Conservation (phyloP, 805 yeast species). For the Yarrowia divulgata region DNA sequence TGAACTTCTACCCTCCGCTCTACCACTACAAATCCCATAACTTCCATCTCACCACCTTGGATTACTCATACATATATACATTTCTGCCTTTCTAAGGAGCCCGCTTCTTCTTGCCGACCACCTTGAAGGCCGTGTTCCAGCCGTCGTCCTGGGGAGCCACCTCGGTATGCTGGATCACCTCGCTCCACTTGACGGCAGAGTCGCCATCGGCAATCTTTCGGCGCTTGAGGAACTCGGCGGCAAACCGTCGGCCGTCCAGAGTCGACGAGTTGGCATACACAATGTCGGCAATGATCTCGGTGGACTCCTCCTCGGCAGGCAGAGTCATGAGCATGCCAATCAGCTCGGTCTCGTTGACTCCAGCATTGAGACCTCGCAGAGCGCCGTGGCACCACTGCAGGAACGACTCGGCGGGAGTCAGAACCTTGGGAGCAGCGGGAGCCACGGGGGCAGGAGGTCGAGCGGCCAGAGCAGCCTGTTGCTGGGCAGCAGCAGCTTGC, state of each 20-base stretch:
- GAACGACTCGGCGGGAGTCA: conserved; percentile 46
- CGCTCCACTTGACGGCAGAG: conserved; percentile 61
- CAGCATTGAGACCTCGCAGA: conserved; percentile 64
- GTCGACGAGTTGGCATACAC: conserved; percentile 86
- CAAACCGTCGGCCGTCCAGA: conserved; percentile 94
- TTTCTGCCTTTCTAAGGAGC: neutral
- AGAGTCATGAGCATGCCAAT: conserved; percentile 79
- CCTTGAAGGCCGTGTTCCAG: conserved; percentile 60
- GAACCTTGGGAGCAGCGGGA: conserved; percentile 34
- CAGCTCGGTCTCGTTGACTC: conserved; percentile 79
- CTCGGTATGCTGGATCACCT: conserved; percentile 61
- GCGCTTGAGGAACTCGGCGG: conserved; percentile 83
- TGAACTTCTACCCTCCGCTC: no score
- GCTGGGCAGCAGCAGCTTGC: conserved; percentile 38
- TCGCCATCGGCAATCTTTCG: conserved; percentile 73
- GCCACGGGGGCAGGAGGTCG: conserved; percentile 41
- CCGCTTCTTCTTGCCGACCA: conserved; percentile 64
- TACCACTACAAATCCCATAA: no score
- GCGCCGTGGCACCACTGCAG: conserved; percentile 53
- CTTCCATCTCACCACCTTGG: no score
- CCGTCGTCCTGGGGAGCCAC: conserved; percentile 49
- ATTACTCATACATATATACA: conserved; percentile 6
- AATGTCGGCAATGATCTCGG: conserved; percentile 89
- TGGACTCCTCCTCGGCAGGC: conserved; percentile 76
- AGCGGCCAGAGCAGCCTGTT: conserved; percentile 41